Evolutionary conservation across 768 basidiomycete genomes (phyloP).

Genomic region (Termitomyces sp.): DNA sequence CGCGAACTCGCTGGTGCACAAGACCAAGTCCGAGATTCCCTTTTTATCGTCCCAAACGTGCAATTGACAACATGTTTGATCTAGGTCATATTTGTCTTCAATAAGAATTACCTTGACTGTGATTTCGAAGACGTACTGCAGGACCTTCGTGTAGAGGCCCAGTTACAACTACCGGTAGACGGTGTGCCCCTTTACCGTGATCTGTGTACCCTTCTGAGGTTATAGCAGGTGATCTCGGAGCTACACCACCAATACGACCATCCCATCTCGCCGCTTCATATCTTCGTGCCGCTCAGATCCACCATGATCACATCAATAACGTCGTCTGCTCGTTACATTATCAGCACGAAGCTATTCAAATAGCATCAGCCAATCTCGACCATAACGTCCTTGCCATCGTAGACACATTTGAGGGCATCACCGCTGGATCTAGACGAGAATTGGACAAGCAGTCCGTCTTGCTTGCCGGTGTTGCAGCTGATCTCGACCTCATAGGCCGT

Average conservation of each 20-base stretch:
- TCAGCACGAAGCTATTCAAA: constrained; percentile 66
- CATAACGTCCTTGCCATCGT: constrained; percentile 65
- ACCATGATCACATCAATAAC: constrained; percentile 57
- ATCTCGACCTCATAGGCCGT: constrained; percentile 62
- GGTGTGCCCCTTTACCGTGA: constrained; percentile 33
- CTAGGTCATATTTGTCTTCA: constrained; percentile 77
- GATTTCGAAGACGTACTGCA: constrained; percentile 60
- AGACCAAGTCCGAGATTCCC: constrained; percentile 51
- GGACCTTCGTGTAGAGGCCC: constrained; percentile 56
- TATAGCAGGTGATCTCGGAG: constrained; percentile 47
- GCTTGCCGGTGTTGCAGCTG: constrained; percentile 60
- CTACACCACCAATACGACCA: constrained; percentile 69
- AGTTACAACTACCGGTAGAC: constrained; percentile 66
- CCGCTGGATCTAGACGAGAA: constrained; percentile 51
- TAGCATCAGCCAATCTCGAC: constrained; percentile 71
- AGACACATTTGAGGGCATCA: constrained; percentile 64
- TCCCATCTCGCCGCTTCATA: constrained; percentile 65
- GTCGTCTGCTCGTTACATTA: constrained; percentile 47
- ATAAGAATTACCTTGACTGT: constrained; percentile 72
- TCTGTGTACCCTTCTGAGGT: not conserved
- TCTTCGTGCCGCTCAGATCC: constrained; percentile 55
- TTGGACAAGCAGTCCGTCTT: constrained; percentile 61
- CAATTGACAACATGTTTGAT: constrained; percentile 1
- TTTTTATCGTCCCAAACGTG: not conserved
- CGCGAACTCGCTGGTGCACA: constrained; percentile 70